A percentile compares a stretch with the other conserved stretches of the same genome.
phyloP scores from a whole-genome alignment of 371 early-diverging fungal species.

The Actinomortierella ambigua region DNA sequence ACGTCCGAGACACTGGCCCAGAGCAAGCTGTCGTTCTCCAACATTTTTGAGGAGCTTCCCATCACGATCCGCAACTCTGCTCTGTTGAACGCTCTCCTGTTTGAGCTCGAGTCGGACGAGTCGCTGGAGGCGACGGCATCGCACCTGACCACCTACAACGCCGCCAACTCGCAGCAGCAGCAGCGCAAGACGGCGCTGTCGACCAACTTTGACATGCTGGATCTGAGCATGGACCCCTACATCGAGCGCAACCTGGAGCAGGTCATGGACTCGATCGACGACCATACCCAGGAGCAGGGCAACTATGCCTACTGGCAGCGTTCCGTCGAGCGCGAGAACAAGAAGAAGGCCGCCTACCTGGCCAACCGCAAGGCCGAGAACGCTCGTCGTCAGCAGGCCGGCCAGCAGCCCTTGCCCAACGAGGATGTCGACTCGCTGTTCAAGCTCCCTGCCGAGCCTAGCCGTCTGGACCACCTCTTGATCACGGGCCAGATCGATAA shows the following conservation, averaged over 20 bases:
- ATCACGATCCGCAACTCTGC: slow-evolving; percentile 85
- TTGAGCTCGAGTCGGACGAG: slow-evolving; percentile 72
- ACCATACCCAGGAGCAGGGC: slow-evolving; percentile 89
- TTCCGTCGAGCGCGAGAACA: slow-evolving; percentile 85
- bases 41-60: slow-evolving; percentile 91
- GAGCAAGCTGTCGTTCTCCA: slow-evolving; percentile 80
- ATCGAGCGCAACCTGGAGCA: slow-evolving; percentile 90
- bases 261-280: slow-evolving; percentile 88
- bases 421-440: slow-evolving; percentile 80
- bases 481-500: slow-evolving; percentile 89
- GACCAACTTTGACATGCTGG: slow-evolving; percentile 86
- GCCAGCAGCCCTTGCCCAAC: slow-evolving; percentile 73
- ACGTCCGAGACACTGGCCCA: slow-evolving; percentile 77
- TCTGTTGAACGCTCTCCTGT: slow-evolving; percentile 80
- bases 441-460: slow-evolving; percentile 84
- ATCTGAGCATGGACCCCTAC: slow-evolving; percentile 79
- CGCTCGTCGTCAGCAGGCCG: slow-evolving; percentile 72
- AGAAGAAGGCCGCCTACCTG: slow-evolving; percentile 51
- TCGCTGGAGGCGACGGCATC: slow-evolving; percentile 38
- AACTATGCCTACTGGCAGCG: slow-evolving; percentile 95
- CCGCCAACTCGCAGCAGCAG: slow-evolving; percentile 11
- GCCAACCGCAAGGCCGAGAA: slow-evolving; percentile 76
- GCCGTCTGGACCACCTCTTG: slow-evolving; percentile 88
- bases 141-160: slow-evolving; percentile 43
- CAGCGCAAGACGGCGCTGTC: slow-evolving; percentile 58